A percentile compares a stretch with the other conserved stretches of the same genome.
phyloP scores from a whole-genome alignment of 2,329 filamentous ascomycete genomes.

The Stachybotrys chartarum region DNA sequence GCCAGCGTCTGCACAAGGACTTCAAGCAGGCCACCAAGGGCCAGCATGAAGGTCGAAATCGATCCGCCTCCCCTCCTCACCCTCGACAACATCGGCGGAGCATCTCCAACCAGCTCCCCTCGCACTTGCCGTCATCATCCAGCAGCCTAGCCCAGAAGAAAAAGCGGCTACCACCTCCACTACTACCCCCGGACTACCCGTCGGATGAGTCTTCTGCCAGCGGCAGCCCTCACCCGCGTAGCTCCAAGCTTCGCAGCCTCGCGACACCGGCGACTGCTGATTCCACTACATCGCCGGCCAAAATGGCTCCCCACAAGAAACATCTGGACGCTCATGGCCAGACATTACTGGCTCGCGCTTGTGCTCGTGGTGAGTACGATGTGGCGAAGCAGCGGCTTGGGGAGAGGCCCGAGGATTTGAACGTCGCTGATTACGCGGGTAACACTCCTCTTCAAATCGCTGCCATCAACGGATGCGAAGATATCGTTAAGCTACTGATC shows the following conservation, averaged over 20 bases:
- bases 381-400: conserved; percentile 65
- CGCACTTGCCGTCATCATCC: conserved; percentile 28
- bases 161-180: conserved; percentile 52
- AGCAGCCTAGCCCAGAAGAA: conserved; percentile 55
- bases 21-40: conserved; percentile 22
- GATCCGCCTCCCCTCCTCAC: conserved; percentile 58
- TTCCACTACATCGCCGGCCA: conserved; percentile 57
- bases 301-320: conserved; percentile 70
- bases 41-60: conserved; percentile 21
- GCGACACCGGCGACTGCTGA: conserved; percentile 50
- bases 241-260: conserved; percentile 49
- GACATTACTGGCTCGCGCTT: conserved; percentile 83
- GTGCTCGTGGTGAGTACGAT: conserved; percentile 77
- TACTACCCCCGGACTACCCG: conserved; percentile 57
- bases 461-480: conserved; percentile 74
- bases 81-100: conserved; percentile 54
- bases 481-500: conserved; percentile 83
- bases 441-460: conserved; percentile 95
- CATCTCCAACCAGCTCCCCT: conserved; percentile 54
- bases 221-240: conserved; percentile 51
- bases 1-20: conserved; percentile 22
- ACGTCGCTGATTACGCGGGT: conserved; percentile 88
- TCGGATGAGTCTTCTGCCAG: conserved; percentile 61
- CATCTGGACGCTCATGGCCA: conserved; percentile 89
- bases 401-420: conserved; percentile 80